Percentiles rank a stretch among this genome's conserved stretches.
These are phyloP conservation scores for Viola odorata DNA, from an alignment of 345 rosid genomes.

Conservation along the genomic window DNA sequence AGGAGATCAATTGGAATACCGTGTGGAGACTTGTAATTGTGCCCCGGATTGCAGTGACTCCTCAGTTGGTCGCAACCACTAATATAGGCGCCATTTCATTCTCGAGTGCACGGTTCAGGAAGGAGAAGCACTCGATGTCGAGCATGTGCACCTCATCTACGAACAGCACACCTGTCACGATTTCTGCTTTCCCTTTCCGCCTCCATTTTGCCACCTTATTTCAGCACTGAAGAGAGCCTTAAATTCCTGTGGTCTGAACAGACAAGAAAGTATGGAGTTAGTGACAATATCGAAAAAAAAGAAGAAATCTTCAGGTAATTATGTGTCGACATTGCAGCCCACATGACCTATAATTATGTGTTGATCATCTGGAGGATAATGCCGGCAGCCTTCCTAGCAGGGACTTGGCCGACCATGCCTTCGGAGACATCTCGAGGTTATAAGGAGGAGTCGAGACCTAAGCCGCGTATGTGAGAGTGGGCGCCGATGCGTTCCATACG, in stretches of 20 bases:
- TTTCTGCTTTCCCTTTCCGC: slow-evolving; percentile 95
- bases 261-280: too few relatives aligned
- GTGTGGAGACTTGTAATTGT: slow-evolving; percentile 87
- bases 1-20: slow-evolving; percentile 96
- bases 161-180: slow-evolving; percentile 93
- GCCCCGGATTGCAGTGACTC: slow-evolving; percentile 84
- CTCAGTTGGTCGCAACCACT: slow-evolving; percentile 87
- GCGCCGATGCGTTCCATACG: slow-evolving; percentile 94
- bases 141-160: slow-evolving; percentile 98
- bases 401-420: slow-evolving; percentile 81
- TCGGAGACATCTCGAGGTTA: slow-evolving; percentile 86
- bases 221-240: slow-evolving; percentile 92
- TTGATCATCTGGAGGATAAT: slow-evolving; percentile 89
- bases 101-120: slow-evolving; percentile 90
- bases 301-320: too few relatives aligned
- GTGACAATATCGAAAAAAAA: too few relatives aligned
- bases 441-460: slow-evolving; percentile 80
- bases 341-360: too few relatives aligned
- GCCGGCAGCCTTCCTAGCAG: slow-evolving; percentile 90
- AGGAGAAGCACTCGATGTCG: slow-evolving; percentile 96
- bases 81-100: slow-evolving; percentile 95
- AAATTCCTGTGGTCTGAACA: slow-evolving; percentile 95
- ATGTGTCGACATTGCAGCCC: too few relatives aligned
- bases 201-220: slow-evolving; percentile 99
- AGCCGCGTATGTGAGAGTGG: slow-evolving; percentile 94